Conservation (phyloP, 2,329 filamentous ascomycete species). For the Ambrosiella cleistominuta region DNA sequence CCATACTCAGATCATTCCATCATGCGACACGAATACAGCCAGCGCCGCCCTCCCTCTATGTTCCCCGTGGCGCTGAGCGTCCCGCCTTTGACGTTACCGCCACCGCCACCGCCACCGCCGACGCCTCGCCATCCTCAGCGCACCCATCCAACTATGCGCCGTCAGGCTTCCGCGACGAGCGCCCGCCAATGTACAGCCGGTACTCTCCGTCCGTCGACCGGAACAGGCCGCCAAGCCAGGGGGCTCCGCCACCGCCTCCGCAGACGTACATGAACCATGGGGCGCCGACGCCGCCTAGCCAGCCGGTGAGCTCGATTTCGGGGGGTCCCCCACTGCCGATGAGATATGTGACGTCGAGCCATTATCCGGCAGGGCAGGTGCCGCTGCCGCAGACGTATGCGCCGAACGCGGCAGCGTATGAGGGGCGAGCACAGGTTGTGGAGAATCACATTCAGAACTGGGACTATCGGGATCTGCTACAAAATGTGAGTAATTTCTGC, state of each 20-base stretch:
- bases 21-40: too few species aligned
- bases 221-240: background rate
- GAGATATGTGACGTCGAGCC: background rate
- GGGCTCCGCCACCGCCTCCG: background rate
- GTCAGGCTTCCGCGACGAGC: background rate
- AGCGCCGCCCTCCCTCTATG: background rate
- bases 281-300: background rate
- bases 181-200: background rate
- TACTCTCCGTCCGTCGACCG: background rate
- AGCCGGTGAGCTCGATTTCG: background rate
- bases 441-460: slow-evolving; percentile 34
- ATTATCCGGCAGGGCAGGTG: slow-evolving; percentile 7
- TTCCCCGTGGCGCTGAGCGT: background rate
- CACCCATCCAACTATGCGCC: background rate
- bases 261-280: background rate
- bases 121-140: background rate
- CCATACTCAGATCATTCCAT: too few species aligned
- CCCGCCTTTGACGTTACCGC: background rate
- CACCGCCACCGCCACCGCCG: background rate
- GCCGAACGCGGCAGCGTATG: background rate
- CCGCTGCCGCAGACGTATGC: background rate
- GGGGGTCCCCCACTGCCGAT: background rate
- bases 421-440: slow-evolving; percentile 18
- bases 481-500: slow-evolving; percentile 25
- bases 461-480: slow-evolving; percentile 35